Evolutionary conservation across 805 yeast genomes (phyloP), one percentile per base, ranked within the genome.

Genomic region (Candida insectalens): DNA sequence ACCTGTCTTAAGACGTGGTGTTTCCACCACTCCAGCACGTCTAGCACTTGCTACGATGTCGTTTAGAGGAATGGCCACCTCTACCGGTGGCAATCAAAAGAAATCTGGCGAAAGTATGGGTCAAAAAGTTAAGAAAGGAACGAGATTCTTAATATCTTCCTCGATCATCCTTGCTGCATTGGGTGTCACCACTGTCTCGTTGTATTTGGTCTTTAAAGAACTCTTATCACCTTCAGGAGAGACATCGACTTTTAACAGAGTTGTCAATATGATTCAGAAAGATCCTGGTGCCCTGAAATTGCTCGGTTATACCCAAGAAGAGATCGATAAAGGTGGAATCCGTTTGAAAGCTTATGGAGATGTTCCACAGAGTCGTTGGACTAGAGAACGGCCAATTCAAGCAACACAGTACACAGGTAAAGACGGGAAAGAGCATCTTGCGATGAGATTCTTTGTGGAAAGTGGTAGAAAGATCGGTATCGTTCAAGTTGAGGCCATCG

Each of bases 201-300:
- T 83, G 6, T 88, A 83, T 54, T 67, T 84, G 41, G 71, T 87
- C 16, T 69, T 81, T n/a, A 66, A 79, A 8, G 96, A 88, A 52
- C 60, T 88, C 21, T 74, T 84, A 43, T 70, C 88, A 31, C 96
- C 96, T 7, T 79, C 94, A 1, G 94, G 95, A 17, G 96, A 88
- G 51, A 88, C 95, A 0, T 82, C 80, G 43, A 74, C 94, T 2
- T 88, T 88, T 63, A 87, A 88, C 59, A 72, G 84, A 45, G 94
- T 94, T 2, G 87, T 87, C 21, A 69, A 73, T 9, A 59, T 83
- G 46, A 71, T 85, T 25, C 89, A 88, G 50, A 63, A 77, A 38
- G 83, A 80, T 53, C 67, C 67, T 32, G 55, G 54, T 25, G 77
- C 81, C 3, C 77, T 77, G 44, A 59, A 64, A 42, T 53, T 77